Evolutionary conservation across 768 basidiomycete species (phyloP).

Genomic region (Daedalea quercina): DNA sequence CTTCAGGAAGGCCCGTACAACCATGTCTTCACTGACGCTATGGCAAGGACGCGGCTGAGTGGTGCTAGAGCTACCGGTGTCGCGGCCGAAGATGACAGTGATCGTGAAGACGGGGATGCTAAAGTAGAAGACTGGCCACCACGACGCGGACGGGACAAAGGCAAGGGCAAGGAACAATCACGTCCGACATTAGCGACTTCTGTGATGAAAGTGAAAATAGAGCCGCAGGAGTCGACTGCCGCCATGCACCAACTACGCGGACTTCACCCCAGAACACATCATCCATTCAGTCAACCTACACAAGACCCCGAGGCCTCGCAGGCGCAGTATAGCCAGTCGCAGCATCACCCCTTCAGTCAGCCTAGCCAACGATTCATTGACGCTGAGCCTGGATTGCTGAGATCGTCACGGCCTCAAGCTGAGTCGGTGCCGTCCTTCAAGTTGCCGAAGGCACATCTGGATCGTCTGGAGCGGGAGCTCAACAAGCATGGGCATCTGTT

Average conservation of each 20-base stretch:
- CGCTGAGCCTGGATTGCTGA: no score
- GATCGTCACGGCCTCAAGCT: background rate
- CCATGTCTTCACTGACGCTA: conserved; percentile 16
- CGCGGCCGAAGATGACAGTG: conserved; percentile 1
- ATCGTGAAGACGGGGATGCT: background rate
- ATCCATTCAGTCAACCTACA: conserved; percentile 11
- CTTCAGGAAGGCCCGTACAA: conserved; percentile 19
- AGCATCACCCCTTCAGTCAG: conserved; percentile 15
- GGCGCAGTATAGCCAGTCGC: background rate
- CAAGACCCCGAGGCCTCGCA: background rate
- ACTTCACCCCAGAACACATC: conserved; percentile 2
- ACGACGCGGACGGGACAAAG: background rate
- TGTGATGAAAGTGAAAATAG: conserved; percentile 1
- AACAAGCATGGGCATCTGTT: background rate
- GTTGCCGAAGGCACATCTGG: background rate
- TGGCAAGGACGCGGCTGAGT: conserved; percentile 5
- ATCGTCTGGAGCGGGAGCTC: background rate
- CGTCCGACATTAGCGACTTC: background rate
- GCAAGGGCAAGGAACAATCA: background rate
- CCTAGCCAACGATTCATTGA: background rate
- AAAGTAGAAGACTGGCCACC: conserved; percentile 8
- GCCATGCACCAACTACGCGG: background rate
- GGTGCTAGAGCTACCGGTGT: background rate
- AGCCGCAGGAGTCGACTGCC: background rate
- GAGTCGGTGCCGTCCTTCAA: background rate